Conservation (phyloP, 2,329 filamentous ascomycete species). For the Cryphonectria japonica region DNA sequence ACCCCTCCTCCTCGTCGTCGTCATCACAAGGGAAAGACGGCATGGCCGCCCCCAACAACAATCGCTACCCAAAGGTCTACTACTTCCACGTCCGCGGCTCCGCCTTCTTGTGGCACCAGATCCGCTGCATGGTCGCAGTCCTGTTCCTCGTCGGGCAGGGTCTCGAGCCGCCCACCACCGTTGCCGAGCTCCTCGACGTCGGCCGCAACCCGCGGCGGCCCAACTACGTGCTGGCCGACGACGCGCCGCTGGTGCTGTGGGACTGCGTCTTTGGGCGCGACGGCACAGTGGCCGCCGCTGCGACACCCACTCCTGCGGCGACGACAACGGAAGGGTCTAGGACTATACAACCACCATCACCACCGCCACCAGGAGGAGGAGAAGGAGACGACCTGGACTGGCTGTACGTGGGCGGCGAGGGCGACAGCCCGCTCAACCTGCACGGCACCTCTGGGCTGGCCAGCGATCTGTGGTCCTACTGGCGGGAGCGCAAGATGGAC, state of each 20-base stretch:
- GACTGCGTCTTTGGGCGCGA: slow-evolving; percentile 75
- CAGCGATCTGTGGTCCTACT: slow-evolving; percentile 78
- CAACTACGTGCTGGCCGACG: slow-evolving; percentile 86
- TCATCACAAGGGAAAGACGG: background rate
- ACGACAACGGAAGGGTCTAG: background rate
- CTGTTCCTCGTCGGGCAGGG: slow-evolving; percentile 93
- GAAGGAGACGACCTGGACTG: slow-evolving; percentile 66
- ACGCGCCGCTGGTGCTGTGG: slow-evolving; percentile 91
- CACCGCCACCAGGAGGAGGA: slow-evolving; percentile 32
- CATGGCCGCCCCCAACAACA: background rate
- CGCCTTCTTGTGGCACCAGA: slow-evolving; percentile 98
- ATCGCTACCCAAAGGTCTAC: slow-evolving; percentile 69
- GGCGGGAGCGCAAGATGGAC: slow-evolving; percentile 86
- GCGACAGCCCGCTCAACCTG: slow-evolving; percentile 57
- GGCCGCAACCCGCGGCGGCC: slow-evolving; percentile 74
- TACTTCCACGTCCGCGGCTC: slow-evolving; percentile 87
- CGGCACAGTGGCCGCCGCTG: slow-evolving; percentile 6
- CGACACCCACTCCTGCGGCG: background rate
- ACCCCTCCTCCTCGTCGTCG: slow-evolving; percentile 33
- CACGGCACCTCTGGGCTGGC: slow-evolving; percentile 69
- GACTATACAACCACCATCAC: slow-evolving; percentile 37
- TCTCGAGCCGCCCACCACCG: slow-evolving; percentile 74
- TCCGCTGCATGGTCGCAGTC: slow-evolving; percentile 89
- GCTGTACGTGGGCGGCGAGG: slow-evolving; percentile 72
- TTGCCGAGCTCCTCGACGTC: slow-evolving; percentile 76